These are phyloP conservation scores for Thermothelomyces thermophilus DNA, from an alignment of 2,329 filamentous ascomycete species.

Conservation along the genomic window DNA sequence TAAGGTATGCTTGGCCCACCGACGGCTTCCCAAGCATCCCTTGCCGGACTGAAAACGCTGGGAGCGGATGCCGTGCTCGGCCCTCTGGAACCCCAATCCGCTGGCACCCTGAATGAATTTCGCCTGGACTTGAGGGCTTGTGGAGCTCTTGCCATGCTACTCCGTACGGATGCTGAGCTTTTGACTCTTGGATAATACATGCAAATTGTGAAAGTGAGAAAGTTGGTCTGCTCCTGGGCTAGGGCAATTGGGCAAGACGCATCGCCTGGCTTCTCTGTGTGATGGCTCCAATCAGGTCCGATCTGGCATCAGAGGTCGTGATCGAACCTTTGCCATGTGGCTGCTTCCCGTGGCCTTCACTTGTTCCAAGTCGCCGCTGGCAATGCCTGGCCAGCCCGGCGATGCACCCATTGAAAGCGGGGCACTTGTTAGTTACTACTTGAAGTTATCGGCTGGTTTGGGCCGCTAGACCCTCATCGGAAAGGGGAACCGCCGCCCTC, in stretches of 20 bases:
- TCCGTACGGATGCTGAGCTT: too few relatives aligned
- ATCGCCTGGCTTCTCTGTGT: not conserved
- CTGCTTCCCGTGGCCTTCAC: not conserved
- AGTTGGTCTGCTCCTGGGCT: not conserved
- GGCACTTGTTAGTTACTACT: not conserved
- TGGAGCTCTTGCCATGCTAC: not conserved
- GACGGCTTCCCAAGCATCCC: conserved; percentile 16
- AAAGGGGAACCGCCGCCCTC: not conserved
- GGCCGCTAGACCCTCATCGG: not conserved
- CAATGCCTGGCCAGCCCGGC: not conserved
- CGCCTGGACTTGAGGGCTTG: not conserved
- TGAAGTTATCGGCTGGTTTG: conserved; percentile 4
- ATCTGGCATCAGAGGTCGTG: not conserved
- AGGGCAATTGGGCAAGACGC: not conserved
- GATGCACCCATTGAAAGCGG: conserved; percentile 5
- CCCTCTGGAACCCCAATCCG: conserved; percentile 1
- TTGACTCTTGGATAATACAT: too few relatives aligned
- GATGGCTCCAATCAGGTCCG: not conserved
- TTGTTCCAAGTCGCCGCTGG: not conserved
- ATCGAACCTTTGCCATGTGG: not conserved
- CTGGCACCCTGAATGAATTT: not conserved
- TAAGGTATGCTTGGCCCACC: too few relatives aligned
- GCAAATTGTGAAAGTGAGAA: not conserved
- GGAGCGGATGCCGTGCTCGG: conserved; percentile 14
- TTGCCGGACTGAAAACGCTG: conserved; percentile 6